These are phyloP conservation scores for Lathyrus oleraceus DNA, from an alignment of 306 rosid species.

Conservation along the genomic window DNA sequence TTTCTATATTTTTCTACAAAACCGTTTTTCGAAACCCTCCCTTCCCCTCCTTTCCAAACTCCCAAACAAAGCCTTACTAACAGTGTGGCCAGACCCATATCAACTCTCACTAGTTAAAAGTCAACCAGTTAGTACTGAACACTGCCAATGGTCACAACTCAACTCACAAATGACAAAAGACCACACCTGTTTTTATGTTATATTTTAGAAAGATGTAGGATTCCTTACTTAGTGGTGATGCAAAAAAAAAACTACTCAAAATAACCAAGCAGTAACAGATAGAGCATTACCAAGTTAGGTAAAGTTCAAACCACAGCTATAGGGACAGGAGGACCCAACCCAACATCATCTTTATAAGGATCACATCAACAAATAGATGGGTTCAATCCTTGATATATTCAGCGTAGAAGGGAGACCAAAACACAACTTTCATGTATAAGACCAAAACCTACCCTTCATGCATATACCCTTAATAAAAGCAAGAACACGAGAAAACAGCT, in stretches of 20 bases:
- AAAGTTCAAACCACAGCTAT: neutral
- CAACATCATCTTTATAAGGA: conserved; percentile 25
- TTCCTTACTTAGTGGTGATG: conserved; percentile 1
- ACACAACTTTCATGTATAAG: neutral
- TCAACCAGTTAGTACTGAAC: neutral
- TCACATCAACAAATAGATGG: conserved; percentile 27
- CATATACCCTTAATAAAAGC: no score
- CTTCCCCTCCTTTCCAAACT: no score
- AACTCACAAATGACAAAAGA: neutral
- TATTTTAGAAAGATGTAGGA: conserved; percentile 12
- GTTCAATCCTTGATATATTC: conserved; percentile 3
- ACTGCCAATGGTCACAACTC: conserved; percentile 17
- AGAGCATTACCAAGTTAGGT: neutral
- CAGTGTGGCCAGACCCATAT: neutral
- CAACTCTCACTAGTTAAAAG: neutral
- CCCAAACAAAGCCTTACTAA: no score
- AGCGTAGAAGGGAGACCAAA: conserved; percentile 21
- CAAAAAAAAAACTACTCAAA: neutral
- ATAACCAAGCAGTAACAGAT: neutral
- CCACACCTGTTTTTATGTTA: neutral
- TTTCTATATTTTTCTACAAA: no score
- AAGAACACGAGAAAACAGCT: conserved; percentile 17
- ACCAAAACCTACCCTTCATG: conserved; percentile 6
- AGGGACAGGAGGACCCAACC: conserved; percentile 3
- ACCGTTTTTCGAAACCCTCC: no score